Percentiles rank a stretch among this genome's conserved stretches.
Evolutionary conservation across 371 early-diverging fungal genomes (phyloP).

Genomic region (Sporodiniella umbellata): DNA sequence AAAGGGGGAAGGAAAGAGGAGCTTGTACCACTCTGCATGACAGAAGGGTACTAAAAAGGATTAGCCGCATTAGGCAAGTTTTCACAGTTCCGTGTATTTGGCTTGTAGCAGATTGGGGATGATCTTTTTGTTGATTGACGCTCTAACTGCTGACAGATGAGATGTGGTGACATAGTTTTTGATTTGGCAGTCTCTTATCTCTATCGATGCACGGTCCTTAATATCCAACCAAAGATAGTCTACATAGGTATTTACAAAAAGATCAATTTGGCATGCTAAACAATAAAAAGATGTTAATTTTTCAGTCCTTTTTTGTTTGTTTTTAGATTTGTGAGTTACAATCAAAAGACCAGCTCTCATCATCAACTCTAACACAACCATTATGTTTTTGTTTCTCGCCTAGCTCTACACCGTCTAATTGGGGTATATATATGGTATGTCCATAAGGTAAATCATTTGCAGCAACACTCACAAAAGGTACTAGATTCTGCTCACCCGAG

Average conservation of each 20-base stretch:
- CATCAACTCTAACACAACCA: constrained; percentile 44
- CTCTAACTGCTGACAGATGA: constrained; percentile 19
- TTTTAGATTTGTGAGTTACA: too few species aligned
- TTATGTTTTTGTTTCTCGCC: constrained; percentile 25
- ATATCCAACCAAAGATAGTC: constrained; percentile 26
- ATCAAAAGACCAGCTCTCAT: constrained; percentile 32
- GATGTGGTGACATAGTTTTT: constrained; percentile 26
- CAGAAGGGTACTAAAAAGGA: not conserved
- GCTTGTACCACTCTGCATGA: not conserved
- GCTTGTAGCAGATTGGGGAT: constrained; percentile 13
- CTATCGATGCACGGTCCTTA: constrained; percentile 1
- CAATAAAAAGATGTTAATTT: too few species aligned
- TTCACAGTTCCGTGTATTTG: not conserved
- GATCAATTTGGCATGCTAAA: constrained; percentile 38
- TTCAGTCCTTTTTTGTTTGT: too few species aligned
- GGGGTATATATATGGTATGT: constrained; percentile 21
- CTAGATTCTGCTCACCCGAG: constrained; percentile 22
- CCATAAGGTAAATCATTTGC: constrained; percentile 31
- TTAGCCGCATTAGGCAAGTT: not conserved
- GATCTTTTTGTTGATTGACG: constrained; percentile 6
- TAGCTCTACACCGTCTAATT: constrained; percentile 26
- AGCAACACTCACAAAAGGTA: constrained; percentile 35
- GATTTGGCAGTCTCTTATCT: constrained; percentile 13
- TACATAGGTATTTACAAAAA: constrained; percentile 30
- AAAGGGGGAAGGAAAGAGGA: not conserved